Conservation (phyloP, 1,139 yeast species). For the Hanseniaspora sp. region DNA sequence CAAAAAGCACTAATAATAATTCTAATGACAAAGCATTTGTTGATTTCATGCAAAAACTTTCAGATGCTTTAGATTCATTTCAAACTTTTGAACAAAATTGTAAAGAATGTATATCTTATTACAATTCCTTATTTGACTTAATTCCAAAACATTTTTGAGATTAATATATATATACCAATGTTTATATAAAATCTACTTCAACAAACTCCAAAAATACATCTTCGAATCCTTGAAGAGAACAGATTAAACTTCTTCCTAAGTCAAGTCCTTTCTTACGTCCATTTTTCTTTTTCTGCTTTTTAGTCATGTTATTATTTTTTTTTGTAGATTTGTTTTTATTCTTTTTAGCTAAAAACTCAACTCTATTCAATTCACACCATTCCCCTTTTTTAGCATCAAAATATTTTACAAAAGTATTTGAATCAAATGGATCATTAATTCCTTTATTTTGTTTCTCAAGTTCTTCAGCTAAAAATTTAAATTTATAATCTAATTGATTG, state of each 20-base stretch:
- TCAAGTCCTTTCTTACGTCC: background rate
- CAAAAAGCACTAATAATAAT: background rate
- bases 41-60: background rate
- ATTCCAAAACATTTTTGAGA: conserved; percentile 12
- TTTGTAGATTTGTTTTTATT: background rate
- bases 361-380: background rate
- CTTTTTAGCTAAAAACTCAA: conserved; percentile 2
- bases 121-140: conserved; percentile 10
- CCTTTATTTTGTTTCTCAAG: background rate
- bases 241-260: conserved; percentile 5
- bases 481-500: conserved; percentile 2
- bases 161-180: background rate
- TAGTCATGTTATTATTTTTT: background rate
- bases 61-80: background rate
- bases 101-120: conserved; percentile 9
- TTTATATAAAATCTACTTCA: conserved; percentile 3
- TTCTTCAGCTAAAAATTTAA: background rate
- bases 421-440: background rate
- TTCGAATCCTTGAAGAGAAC: background rate
- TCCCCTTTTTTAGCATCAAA: background rate
- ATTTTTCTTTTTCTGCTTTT: background rate
- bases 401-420: conserved; percentile 4
- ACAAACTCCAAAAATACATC: conserved; percentile 1
- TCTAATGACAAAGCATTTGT: background rate
- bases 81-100: conserved; percentile 12